Base-by-base conservation (phyloP, 1,284 basidiomycete genomes). In the Trichosporon faecale region DNA sequence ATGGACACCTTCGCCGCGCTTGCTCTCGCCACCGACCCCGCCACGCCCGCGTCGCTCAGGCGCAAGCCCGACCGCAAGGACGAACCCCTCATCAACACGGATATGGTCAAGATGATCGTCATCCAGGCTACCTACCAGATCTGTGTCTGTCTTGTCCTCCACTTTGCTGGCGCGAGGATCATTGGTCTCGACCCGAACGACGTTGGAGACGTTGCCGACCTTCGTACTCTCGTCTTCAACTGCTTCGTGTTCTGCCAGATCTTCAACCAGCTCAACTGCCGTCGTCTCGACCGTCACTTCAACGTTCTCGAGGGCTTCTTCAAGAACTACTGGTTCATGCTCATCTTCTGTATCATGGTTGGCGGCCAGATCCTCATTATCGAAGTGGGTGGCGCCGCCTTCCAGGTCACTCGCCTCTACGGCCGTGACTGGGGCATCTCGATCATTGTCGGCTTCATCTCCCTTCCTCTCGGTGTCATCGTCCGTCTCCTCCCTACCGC, bases 1-100 rank as follows among this genome's bases (percentile, higher is more conserved):
- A 97, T 97, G 94, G 95, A 98, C 84, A 98, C 95, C 0, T 97
- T 99, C 78, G 96, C 96, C 67, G 96, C 96, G 40, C 89, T 98
- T 68, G 96, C 96, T 12, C 89, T 99, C 66, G 95, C 96, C 23
- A 99, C 96, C 46, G 96, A 98, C 82, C 95, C 95, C 14, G 95
- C 96, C 0, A 89, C 90, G 1, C 90, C 90, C 44, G 82, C 86
- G 3, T 88, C 95, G 33, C 89, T 99, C 65, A 87, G 97, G 74
- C 90, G 95, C 77, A 92, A 93, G 83, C 96, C 96, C 1, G 94
- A 98, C 82, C 89, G 88, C 83, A 92, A 92, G 85, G 89, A 88
- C 1, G 90, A 94, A 0, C 94, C 95, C 3, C 85, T 99, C 67
- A 96, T 99, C 86, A 89, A 89, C 25, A 89, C 91, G 67, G 88